Evolutionary conservation across 768 basidiomycete genomes (phyloP), one percentile per base, ranked within the genome.

Genomic region (Boletus rubescentipes): DNA sequence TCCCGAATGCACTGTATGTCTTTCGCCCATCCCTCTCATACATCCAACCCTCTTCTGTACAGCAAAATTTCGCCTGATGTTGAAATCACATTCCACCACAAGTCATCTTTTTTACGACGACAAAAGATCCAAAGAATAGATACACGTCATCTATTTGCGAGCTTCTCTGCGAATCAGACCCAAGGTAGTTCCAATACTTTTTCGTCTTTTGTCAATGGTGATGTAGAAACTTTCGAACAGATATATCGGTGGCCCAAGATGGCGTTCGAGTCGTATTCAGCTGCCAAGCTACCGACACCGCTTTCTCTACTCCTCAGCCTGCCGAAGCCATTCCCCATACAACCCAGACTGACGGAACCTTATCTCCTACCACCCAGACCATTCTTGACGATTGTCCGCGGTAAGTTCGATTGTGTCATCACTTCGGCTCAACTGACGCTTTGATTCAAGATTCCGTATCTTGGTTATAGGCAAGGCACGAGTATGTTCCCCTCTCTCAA

Each of bases 391-490:
- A 29, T n/a, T 43, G 49, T 7, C 40, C 40, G 2, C 23, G 12
- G 49, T 51, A 18, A 29, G 49, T 29, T 9, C 9, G 12, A 26
- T 29, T 0, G 4, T 18, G 1, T 9, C 1, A 18, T 26, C 18
- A 31, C 5, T 11, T 34, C 14, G 3, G 9, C 35, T 26, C 26
- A 6, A 26, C 26, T 20, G 34, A 50, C 12, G 8, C 2, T 29
- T 42, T 5, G 2, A 36, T 26, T 20, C 9, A 10, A 51, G 51
- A 8, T 52, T 52, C 37, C 51, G 44, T 23, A 52, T 52, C 37
- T 26, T 52, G 16, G 51, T 46, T 12, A 52, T 52, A 11, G 51
- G 51, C 5, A 52, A 45, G 8, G 51, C 45, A 32, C 16, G 18
- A 1, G 20, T n/a, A n/a, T 26, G 2, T 12, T 16, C 20, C 15